Conservation (phyloP, 2,329 filamentous ascomycete species). For the Monilinia aucupariae region DNA sequence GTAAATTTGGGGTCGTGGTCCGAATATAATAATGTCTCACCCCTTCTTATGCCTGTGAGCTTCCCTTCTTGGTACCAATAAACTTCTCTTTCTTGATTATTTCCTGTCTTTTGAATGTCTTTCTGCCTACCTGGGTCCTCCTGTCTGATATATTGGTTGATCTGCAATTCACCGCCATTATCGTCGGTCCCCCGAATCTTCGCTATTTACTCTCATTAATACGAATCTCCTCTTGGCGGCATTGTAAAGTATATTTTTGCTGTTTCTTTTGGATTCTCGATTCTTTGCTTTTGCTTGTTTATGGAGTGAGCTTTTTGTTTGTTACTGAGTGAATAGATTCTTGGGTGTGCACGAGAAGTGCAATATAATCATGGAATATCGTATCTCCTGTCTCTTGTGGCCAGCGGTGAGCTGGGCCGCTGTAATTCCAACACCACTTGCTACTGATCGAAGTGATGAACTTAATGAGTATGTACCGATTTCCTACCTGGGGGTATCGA, state of each 20-base stretch:
- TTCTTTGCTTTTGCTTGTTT: neutral
- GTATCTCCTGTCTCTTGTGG: constrained; percentile 13
- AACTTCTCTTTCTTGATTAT: neutral
- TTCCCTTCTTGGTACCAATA: constrained; percentile 7
- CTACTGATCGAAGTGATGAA: neutral
- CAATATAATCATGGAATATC: constrained; percentile 9
- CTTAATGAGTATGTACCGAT: neutral
- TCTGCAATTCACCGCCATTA: constrained; percentile 12
- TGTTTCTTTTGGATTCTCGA: neutral
- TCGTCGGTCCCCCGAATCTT: neutral
- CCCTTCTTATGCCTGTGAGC: neutral
- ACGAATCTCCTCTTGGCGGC: neutral
- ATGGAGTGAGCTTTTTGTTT: neutral
- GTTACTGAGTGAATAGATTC: neutral
- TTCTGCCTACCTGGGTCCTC: neutral
- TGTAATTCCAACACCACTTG: neutral
- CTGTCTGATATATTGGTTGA: neutral
- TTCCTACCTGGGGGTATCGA: neutral
- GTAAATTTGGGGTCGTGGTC: neutral
- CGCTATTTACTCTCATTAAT: constrained; percentile 7
- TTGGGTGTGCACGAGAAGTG: constrained; percentile 8
- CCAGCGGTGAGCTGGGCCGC: constrained; percentile 10
- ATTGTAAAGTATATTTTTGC: neutral
- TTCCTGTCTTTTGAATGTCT: neutral
- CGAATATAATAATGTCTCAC: constrained; percentile 7